Conservation (phyloP, 352 stramenopile species). For the Phytophthora crassamura region DNA sequence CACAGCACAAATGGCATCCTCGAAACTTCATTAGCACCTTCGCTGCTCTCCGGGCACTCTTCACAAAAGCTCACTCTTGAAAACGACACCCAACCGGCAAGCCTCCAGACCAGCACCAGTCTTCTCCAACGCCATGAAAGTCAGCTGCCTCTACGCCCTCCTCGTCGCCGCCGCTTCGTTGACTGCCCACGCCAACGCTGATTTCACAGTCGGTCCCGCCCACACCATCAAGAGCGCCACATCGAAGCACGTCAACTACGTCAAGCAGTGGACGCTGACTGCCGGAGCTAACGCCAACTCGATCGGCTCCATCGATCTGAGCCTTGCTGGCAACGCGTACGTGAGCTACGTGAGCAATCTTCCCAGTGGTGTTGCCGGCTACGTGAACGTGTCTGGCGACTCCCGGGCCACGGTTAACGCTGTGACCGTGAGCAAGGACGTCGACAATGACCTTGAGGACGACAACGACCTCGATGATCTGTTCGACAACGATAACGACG, state of each 20-base stretch:
- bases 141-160: constrained; percentile 20
- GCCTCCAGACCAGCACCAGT: background rate
- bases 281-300: constrained; percentile 5
- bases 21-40: background rate
- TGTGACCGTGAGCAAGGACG: constrained; percentile 26
- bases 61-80: constrained; percentile 26
- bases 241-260: constrained; percentile 25
- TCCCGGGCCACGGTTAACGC: constrained; percentile 26
- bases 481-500: constrained; percentile 19
- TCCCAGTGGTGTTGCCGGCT: constrained; percentile 23
- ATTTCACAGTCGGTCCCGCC: constrained; percentile 24
- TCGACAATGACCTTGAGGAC: constrained; percentile 17
- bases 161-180: constrained; percentile 21
- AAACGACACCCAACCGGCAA: constrained; percentile 17
- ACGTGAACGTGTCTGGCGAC: constrained; percentile 36
- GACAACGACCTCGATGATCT: constrained; percentile 13
- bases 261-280: constrained; percentile 35
- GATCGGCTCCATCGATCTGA: constrained; percentile 30
- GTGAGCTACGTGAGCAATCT: constrained; percentile 30
- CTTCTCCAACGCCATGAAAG: constrained; percentile 13
- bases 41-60: background rate
- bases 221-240: constrained; percentile 9
- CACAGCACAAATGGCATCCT: constrained; percentile 14
- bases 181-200: constrained; percentile 10
- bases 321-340: constrained; percentile 23